Conservation (phyloP, 148 eudicot genomes). For the Hydrangea macrophylla region DNA sequence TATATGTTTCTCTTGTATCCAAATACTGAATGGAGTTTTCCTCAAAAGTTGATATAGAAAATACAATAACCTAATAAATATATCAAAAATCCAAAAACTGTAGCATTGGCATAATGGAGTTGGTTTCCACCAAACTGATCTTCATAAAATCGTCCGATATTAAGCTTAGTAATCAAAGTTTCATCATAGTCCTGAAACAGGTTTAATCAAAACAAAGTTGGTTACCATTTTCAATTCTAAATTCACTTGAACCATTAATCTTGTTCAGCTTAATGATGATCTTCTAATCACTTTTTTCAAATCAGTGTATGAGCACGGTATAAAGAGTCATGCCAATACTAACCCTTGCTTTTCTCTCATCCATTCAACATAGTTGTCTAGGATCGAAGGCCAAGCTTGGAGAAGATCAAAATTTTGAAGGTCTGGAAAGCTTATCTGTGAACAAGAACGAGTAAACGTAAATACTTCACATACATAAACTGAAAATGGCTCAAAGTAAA, state of each 20-base stretch:
- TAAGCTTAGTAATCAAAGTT: not conserved
- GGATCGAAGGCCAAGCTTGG: slow-evolving; percentile 84
- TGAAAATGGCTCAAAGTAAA: not conserved
- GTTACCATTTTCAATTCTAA: not conserved
- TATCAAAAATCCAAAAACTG: not conserved
- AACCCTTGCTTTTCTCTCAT: slow-evolving; percentile 57
- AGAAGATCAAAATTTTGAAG: slow-evolving; percentile 62
- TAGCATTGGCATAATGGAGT: not conserved
- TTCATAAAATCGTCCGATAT: not conserved
- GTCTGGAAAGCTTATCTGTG: slow-evolving; percentile 85
- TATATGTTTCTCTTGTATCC: not conserved
- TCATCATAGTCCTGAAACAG: slow-evolving; percentile 19
- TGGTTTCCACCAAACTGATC: not conserved
- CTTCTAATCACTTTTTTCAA: not conserved
- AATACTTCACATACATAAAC: not conserved
- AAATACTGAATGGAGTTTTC: not conserved
- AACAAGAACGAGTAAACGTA: not conserved
- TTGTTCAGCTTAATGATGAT: not conserved
- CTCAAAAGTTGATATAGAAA: not conserved
- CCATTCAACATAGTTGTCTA: slow-evolving; percentile 96
- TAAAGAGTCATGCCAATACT: not conserved
- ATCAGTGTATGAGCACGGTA: not conserved
- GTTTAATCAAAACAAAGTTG: not conserved
- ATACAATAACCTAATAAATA: too few species aligned
- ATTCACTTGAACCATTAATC: too few species aligned